Evolutionary conservation across 2,329 filamentous ascomycete species (phyloP).

Genomic region (Venturia carpophila): DNA sequence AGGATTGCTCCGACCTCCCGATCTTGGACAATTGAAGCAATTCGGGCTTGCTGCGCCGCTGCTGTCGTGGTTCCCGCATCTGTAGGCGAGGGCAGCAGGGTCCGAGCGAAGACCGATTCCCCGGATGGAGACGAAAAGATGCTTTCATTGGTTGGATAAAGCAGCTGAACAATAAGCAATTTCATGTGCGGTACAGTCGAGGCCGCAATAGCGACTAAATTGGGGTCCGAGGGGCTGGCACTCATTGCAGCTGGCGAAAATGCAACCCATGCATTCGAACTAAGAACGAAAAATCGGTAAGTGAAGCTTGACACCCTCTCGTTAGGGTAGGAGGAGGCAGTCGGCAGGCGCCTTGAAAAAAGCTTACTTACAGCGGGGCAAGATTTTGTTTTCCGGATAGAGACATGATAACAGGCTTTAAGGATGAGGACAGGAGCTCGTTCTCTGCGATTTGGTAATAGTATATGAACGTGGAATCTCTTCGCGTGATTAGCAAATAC

Average conservation of each 20-base stretch:
- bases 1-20: slow-evolving; percentile 53
- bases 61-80: slow-evolving; percentile 24
- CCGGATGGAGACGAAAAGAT: slow-evolving; percentile 18
- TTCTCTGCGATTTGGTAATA: slow-evolving; percentile 41
- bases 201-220: slow-evolving; percentile 51
- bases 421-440: neutral
- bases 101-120: slow-evolving; percentile 14
- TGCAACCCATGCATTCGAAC: slow-evolving; percentile 56
- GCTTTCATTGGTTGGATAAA: slow-evolving; percentile 39
- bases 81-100: neutral
- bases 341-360: neutral
- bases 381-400: slow-evolving; percentile 52
- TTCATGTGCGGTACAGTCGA: slow-evolving; percentile 56
- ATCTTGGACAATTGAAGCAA: slow-evolving; percentile 44
- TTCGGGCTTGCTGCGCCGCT: slow-evolving; percentile 46
- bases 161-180: slow-evolving; percentile 49
- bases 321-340: neutral
- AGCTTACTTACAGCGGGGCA: slow-evolving; percentile 36
- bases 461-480: slow-evolving; percentile 52
- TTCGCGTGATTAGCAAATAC: slow-evolving; percentile 46
- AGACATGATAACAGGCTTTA: slow-evolving; percentile 4
- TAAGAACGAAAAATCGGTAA: neutral
- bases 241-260: slow-evolving; percentile 54
- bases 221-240: slow-evolving; percentile 46
- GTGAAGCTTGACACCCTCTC: neutral